phyloP scores from a whole-genome alignment of 225 moss, liverwort and hornwort species.

The Pseudoscleropodium purum region DNA sequence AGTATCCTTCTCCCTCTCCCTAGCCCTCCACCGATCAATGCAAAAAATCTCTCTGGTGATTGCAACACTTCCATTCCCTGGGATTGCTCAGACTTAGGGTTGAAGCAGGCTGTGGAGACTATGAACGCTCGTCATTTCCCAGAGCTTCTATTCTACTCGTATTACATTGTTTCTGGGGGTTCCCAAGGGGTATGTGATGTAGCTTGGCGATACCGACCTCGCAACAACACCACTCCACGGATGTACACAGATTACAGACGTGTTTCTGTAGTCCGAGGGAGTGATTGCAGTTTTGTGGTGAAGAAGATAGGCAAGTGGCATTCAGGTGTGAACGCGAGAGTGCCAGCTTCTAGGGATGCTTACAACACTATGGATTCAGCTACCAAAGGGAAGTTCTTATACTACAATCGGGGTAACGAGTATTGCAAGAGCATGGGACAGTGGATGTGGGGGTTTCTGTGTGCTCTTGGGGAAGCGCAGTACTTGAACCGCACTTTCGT shows the following conservation, averaged over 20 bases:
- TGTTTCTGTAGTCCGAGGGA: slow-evolving; percentile 20
- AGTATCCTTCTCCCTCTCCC: background rate
- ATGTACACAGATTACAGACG: slow-evolving; percentile 74
- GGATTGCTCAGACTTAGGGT: slow-evolving; percentile 51
- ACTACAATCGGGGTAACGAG: slow-evolving; percentile 62
- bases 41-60: background rate
- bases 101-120: slow-evolving; percentile 51
- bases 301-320: slow-evolving; percentile 69
- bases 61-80: slow-evolving; percentile 28
- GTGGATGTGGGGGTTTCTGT: slow-evolving; percentile 45
- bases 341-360: background rate
- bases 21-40: slow-evolving; percentile 24
- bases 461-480: slow-evolving; percentile 76
- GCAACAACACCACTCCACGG: slow-evolving; percentile 58
- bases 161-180: slow-evolving; percentile 41
- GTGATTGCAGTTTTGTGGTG: slow-evolving; percentile 49
- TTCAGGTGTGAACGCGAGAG: slow-evolving; percentile 60
- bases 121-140: slow-evolving; percentile 52
- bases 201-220: slow-evolving; percentile 72
- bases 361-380: background rate
- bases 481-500: slow-evolving; percentile 80
- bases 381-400: slow-evolving; percentile 30
- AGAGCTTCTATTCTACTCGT: slow-evolving; percentile 58
- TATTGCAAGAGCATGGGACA: slow-evolving; percentile 79
- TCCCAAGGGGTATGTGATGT: slow-evolving; percentile 52